Evolutionary conservation across 2,329 filamentous ascomycete species (phyloP), one percentile per base, ranked within the genome.

Genomic region (Neonectria magnoliae): DNA sequence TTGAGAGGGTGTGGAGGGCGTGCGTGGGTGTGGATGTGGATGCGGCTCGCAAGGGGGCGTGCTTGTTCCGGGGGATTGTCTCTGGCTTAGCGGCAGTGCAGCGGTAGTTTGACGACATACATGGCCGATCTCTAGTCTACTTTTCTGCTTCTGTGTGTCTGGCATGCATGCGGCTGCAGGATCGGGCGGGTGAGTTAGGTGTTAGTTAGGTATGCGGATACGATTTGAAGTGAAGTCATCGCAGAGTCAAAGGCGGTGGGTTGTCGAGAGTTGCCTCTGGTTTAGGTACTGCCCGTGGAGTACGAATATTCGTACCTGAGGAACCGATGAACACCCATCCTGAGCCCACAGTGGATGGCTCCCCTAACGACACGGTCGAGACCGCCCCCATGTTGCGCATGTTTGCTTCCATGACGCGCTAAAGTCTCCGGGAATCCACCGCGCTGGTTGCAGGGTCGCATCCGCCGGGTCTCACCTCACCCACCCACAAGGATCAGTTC

Each of bases 361-460:
- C 36, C 18, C 38, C 38, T 45, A 50, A 51, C 45, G 56, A 22
- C 55, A 38, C 55, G 47, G 55, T 31, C 55, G 33, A 27, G 33
- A 25, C 25, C 25, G 25, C 25, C 25, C 25, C 25, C 25, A 25
- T 25, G 25, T 25, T 25, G 25, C 25, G 25, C 25, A 25, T 25
- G 25, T 25, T 25, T 25, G 25, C 25, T 25, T 25, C 25, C 25
- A 6, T 25, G 25, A 29, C 29, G 44, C 42, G 57, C 57, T 41
- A 54, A 50, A 48, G 47, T 48, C 55, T 36, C 38, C 13, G 18
- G 18, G 31, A n/a, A 25, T 20, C 57, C 57, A 53, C 51, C 10
- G 51, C 20, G 33, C 51, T 27, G 57, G 57, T 36, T 60, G 42
- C 50, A 54, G 42, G 41, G 57, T 55, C n/a, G 50, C 48, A 55